Conservation (phyloP, 139 green algal species). For the Picochlorum sp. region DNA sequence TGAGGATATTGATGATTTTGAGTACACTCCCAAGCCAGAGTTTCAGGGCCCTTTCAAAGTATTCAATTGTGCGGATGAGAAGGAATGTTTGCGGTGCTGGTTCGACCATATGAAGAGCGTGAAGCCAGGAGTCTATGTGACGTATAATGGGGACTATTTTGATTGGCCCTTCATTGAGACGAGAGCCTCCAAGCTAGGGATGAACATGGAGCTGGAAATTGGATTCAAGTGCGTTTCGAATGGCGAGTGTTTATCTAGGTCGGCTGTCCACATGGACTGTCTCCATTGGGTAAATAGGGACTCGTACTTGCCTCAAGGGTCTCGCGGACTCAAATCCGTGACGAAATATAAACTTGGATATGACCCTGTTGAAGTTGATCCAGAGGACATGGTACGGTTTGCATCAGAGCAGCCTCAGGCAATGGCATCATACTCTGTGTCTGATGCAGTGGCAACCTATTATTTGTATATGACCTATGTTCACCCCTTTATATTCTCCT, state of each 20-base stretch:
- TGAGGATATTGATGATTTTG: constrained; percentile 86
- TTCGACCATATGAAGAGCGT: constrained; percentile 86
- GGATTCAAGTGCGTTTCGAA: constrained; percentile 44
- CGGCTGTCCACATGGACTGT: constrained; percentile 91
- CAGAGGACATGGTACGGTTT: constrained; percentile 87
- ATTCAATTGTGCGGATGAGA: constrained; percentile 82
- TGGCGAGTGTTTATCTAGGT: constrained; percentile 24
- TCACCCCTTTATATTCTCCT: constrained; percentile 98
- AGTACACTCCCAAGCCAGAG: constrained; percentile 96
- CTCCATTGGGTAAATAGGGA: constrained; percentile 96
- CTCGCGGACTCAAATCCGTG: constrained; percentile 88
- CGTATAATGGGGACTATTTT: constrained; percentile 99
- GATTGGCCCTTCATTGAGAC: constrained; percentile 95
- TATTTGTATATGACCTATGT: constrained; percentile 99
- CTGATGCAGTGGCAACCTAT: constrained; percentile 93
- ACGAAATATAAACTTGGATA: constrained; percentile 96
- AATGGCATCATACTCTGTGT: constrained; percentile 96
- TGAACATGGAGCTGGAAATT: constrained; percentile 76
- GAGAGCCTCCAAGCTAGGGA: constrained; percentile 64
- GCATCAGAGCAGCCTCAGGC: constrained; percentile 57
- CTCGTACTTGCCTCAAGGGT: constrained; percentile 93
- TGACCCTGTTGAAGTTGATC: constrained; percentile 90
- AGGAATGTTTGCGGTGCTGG: constrained; percentile 65
- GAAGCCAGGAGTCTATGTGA: constrained; percentile 90
- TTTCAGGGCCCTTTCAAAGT: constrained; percentile 83